Conservation (phyloP, 2,329 filamentous ascomycete species). For the Alternaria conjuncta region DNA sequence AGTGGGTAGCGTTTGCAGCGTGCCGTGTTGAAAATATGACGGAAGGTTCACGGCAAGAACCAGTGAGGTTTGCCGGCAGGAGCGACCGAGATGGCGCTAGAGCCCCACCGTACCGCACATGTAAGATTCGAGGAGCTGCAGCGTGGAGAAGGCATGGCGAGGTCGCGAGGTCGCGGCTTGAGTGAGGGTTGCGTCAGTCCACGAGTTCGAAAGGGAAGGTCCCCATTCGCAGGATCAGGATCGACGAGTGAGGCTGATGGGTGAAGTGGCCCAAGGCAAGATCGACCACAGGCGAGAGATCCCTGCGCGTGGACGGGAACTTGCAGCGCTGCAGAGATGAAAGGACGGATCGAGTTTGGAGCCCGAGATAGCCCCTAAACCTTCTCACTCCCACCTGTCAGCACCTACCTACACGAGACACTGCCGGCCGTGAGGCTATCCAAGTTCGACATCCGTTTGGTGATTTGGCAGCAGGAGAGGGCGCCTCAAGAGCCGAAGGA, state of each 20-base stretch:
- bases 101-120: slow-evolving; percentile 3
- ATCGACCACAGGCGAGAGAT: slow-evolving; percentile 17
- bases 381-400: slow-evolving; percentile 1
- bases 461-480: slow-evolving; percentile 44
- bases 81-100: slow-evolving; percentile 22
- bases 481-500: slow-evolving; percentile 22
- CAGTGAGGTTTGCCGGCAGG: slow-evolving; percentile 37
- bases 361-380: slow-evolving; percentile 41
- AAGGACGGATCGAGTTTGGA: slow-evolving; percentile 34
- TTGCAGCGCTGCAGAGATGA: slow-evolving; percentile 38
- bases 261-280: slow-evolving; percentile 20
- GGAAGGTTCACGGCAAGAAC: slow-evolving; percentile 21
- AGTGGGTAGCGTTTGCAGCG: slow-evolving; percentile 11
- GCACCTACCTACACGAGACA: slow-evolving; percentile 1
- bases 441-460: slow-evolving; percentile 39
- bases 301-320: slow-evolving; percentile 30
- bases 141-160: not conserved
- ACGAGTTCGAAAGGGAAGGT: not conserved
- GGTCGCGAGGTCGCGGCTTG: slow-evolving; percentile 5
- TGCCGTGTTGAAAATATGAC: slow-evolving; percentile 23
- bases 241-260: slow-evolving; percentile 47
- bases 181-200: slow-evolving; percentile 1
- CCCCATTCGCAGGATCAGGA: slow-evolving; percentile 28
- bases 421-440: slow-evolving; percentile 29
- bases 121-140: slow-evolving; percentile 13